Conservation (phyloP, 148 eudicot species). For the Dianthus caryophyllus region DNA sequence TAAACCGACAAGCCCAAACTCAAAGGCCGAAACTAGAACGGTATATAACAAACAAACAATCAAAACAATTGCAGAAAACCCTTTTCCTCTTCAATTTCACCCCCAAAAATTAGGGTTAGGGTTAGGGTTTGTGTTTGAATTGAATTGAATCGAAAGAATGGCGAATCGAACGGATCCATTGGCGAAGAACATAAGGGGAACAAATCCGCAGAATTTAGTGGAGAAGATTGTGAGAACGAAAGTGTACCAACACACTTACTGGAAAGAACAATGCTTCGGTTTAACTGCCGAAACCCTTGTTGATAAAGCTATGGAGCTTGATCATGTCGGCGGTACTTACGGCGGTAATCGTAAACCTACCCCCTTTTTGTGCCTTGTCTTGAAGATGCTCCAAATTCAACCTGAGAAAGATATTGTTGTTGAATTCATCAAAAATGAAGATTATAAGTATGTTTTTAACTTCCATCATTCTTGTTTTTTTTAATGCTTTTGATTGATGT, state of each 20-base stretch:
- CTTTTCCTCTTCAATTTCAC: background rate
- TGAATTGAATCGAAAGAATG: slow-evolving; percentile 32
- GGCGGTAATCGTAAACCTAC: slow-evolving; percentile 94
- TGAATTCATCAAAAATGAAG: slow-evolving; percentile 84
- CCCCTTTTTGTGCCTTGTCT: slow-evolving; percentile 81
- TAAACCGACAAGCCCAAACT: no score
- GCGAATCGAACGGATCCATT: slow-evolving; percentile 97
- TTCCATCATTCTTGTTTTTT: no score
- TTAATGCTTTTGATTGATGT: no score
- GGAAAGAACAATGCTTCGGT: slow-evolving; percentile 99
- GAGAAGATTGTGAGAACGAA: slow-evolving; percentile 89
- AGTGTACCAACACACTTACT: slow-evolving; percentile 74
- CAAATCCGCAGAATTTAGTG: slow-evolving; percentile 90
- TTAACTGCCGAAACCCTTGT: slow-evolving; percentile 97
- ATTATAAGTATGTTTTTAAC: slow-evolving; percentile 69
- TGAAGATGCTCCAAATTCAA: slow-evolving; percentile 99
- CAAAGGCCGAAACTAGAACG: no score
- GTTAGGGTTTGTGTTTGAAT: slow-evolving; percentile 28
- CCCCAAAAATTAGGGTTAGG: slow-evolving; percentile 22
- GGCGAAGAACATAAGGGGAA: slow-evolving; percentile 86
- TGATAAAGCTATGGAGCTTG: slow-evolving; percentile 98
- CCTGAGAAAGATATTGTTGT: slow-evolving; percentile 92
- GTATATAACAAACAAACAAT: no score
- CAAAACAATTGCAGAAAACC: no score
- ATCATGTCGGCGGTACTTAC: slow-evolving; percentile 83